These are phyloP conservation scores for Globisporangium emineosum DNA, from an alignment of 352 stramenopile species.

Conservation along the genomic window DNA sequence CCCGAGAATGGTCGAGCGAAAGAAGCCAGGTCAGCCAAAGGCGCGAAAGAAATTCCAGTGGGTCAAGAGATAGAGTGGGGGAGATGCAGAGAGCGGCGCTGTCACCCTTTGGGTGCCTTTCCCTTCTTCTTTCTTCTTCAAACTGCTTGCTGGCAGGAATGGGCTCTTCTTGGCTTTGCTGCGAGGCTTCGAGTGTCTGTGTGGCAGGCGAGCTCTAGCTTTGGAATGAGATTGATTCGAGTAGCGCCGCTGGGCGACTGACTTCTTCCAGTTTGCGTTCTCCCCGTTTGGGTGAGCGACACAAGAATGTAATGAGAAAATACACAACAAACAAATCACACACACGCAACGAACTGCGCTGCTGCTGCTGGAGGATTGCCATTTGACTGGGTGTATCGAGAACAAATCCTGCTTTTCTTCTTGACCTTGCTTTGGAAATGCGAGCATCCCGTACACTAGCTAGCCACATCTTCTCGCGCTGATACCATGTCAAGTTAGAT, in stretches of 20 bases:
- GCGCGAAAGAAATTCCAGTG: constrained; percentile 97
- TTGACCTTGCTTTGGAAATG: not conserved
- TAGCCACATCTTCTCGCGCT: not conserved
- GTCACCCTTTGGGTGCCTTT: not conserved
- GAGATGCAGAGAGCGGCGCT: not conserved
- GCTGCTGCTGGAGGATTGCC: not conserved
- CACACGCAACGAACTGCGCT: not conserved
- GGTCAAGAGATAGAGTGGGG: constrained; percentile 93
- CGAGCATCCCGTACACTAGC: not conserved
- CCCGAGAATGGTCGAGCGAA: constrained; percentile 95
- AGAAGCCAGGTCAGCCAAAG: constrained; percentile 95
- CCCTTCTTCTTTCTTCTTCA: not conserved
- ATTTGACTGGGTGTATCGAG: not conserved
- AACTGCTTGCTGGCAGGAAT: not conserved
- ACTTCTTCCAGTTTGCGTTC: not conserved
- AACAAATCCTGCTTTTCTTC: not conserved
- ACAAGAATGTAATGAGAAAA: constrained; percentile 4
- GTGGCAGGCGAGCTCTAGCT: not conserved
- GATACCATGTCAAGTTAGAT: not conserved
- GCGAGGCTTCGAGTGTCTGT: not conserved
- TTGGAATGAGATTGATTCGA: not conserved
- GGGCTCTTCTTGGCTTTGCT: not conserved
- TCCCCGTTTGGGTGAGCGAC: not conserved
- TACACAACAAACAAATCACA: constrained; percentile 2
- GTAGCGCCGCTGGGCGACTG: not conserved